Evolutionary conservation across 2,329 filamentous ascomycete genomes (phyloP).

Genomic region (Colletotrichum sp.): DNA sequence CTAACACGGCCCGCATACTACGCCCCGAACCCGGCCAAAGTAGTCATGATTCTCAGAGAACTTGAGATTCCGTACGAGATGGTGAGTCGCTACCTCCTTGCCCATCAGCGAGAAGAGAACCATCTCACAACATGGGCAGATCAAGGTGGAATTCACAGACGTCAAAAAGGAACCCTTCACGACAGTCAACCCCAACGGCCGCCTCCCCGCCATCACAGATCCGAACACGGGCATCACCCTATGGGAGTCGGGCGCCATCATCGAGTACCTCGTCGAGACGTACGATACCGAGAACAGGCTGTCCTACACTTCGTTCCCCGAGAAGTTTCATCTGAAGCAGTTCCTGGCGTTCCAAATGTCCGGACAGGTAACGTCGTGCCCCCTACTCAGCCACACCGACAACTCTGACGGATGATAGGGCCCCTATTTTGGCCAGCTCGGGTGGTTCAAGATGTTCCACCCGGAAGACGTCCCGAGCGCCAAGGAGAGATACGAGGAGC

Average conservation of each 20-base stretch:
- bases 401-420: slow-evolving; percentile 32
- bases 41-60: slow-evolving; percentile 39
- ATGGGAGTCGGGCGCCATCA: slow-evolving; percentile 33
- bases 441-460: slow-evolving; percentile 38
- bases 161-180: slow-evolving; percentile 30
- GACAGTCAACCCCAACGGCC: slow-evolving; percentile 39
- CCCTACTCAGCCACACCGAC: background rate
- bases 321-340: slow-evolving; percentile 28
- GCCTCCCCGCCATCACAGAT: slow-evolving; percentile 37
- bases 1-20: background rate
- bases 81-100: background rate
- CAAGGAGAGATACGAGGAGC: slow-evolving; percentile 33
- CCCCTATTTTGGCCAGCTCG: slow-evolving; percentile 48
- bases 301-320: slow-evolving; percentile 25
- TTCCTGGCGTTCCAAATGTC: slow-evolving; percentile 10
- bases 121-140: background rate
- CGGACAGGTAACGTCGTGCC: background rate
- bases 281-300: slow-evolving; percentile 33
- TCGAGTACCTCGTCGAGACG: slow-evolving; percentile 34
- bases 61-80: slow-evolving; percentile 38
- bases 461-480: slow-evolving; percentile 31
- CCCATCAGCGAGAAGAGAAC: background rate
- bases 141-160: slow-evolving; percentile 24
- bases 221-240: slow-evolving; percentile 37
- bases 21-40: slow-evolving; percentile 36